Base-by-base conservation (phyloP, 2,329 filamentous ascomycete species). In the Rugonectria rugulosa region DNA sequence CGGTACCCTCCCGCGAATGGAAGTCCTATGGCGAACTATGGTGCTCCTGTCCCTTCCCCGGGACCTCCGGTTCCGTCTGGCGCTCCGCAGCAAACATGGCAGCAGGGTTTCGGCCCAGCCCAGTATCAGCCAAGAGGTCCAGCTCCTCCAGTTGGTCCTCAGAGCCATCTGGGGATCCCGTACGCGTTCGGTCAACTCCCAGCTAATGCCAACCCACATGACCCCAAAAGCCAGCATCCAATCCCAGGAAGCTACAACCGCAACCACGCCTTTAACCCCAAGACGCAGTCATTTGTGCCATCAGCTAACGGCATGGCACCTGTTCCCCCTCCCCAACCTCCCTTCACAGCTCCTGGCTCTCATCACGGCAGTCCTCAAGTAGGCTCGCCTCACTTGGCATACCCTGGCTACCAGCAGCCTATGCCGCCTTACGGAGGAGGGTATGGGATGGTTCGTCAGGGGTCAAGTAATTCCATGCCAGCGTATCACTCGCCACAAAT, bases 201-300 rank as follows among this genome's bases (percentile, higher is more conserved):
- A 4, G 84, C 81, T 15, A 86, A 90, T 59, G 80, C 82, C 46
- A 87, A 88, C 43, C 87, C 90, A 21, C 82, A 89, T 58, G 90
- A 90, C 66, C 85, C 87, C 8, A 88, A 90, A 72, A 85, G 84
- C 54, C 89, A 92, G 69, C 91, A 97, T 70, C 90, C 91, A 6
- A 87, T 96, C 53, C 91, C 92, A 12, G 91, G 91, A 29, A 95
- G 89, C 74, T 96, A 85, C 63, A 91, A 90, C 69, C 84, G 92
- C 54, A 76, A 75, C 46, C 91, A 92, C 66, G 86, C 89, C 11
- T 97, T 98, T 77, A 97, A 97, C 70, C 94, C 93, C 1, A 93
- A 96, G 76, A 97, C 91, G 14, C 91, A 96, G 69, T 90, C 93
- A 0, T 97, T 98, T 73, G 85, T 97, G 20, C 94, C 94, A 41